A percentile compares a stretch with the other conserved stretches of the same genome.
Conservation (phyloP, 1,139 yeast species). For the Saccharomycopsis phalli region DNA sequence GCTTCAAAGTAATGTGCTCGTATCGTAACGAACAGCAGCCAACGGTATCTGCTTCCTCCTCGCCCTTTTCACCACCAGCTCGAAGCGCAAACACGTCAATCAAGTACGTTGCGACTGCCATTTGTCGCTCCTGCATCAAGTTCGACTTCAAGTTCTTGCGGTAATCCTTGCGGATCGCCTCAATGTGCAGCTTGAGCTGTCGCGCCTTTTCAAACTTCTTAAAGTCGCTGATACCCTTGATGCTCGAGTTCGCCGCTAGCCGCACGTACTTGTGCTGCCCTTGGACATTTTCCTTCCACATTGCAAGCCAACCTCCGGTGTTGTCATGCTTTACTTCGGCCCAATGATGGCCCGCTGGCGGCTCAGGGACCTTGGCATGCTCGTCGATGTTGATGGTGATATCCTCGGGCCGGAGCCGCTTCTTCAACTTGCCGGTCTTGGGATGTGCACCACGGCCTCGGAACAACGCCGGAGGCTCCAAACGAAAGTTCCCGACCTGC, state of each 20-base stretch:
- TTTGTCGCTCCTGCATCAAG: slow-evolving; percentile 79
- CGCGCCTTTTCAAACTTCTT: slow-evolving; percentile 93
- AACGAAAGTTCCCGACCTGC: slow-evolving; percentile 85
- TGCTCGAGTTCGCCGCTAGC: slow-evolving; percentile 83
- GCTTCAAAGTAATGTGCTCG: slow-evolving; percentile 79
- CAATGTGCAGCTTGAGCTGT: slow-evolving; percentile 66
- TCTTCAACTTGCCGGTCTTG: slow-evolving; percentile 79
- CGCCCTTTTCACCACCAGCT: slow-evolving; percentile 98
- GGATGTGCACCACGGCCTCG: slow-evolving; percentile 98
- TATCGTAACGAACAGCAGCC: slow-evolving; percentile 92
- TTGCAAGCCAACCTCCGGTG: slow-evolving; percentile 92
- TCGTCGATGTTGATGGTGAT: slow-evolving; percentile 76
- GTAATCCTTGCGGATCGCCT: slow-evolving; percentile 68
- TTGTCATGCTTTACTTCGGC: slow-evolving; percentile 83
- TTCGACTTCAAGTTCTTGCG: slow-evolving; percentile 59
- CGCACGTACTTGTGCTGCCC: slow-evolving; percentile 80
- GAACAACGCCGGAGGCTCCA: slow-evolving; percentile 94
- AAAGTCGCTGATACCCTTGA: slow-evolving; percentile 85
- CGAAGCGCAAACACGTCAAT: slow-evolving; percentile 93
- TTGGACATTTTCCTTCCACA: slow-evolving; percentile 92
- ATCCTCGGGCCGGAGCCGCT: slow-evolving; percentile 83
- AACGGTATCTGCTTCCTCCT: slow-evolving; percentile 96
- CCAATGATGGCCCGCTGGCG: slow-evolving; percentile 89
- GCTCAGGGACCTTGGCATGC: slow-evolving; percentile 63
- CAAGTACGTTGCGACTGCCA: slow-evolving; percentile 88